phyloP scores from a whole-genome alignment of 306 rosid species.

The Clitoria ternatea region DNA sequence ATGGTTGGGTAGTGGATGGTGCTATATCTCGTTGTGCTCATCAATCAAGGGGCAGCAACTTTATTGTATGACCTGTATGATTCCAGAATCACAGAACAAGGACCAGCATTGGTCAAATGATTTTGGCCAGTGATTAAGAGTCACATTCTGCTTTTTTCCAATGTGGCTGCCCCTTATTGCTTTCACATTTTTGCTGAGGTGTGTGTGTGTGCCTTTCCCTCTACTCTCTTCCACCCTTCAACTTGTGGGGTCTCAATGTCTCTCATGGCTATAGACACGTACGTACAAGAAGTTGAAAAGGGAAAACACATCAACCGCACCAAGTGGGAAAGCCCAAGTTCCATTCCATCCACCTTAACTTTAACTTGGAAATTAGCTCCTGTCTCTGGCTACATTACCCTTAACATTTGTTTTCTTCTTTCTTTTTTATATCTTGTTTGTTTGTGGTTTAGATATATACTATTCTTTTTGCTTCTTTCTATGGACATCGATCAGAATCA shows the following conservation, averaged over 20 bases:
- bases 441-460: background rate
- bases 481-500: slow-evolving; percentile 11
- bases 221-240: slow-evolving; percentile 20
- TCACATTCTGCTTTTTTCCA: slow-evolving; percentile 18
- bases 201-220: slow-evolving; percentile 9
- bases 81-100: slow-evolving; percentile 12
- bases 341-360: slow-evolving; percentile 25
- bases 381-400: background rate
- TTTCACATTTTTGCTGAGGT: slow-evolving; percentile 24
- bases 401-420: slow-evolving; percentile 27
- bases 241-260: slow-evolving; percentile 36
- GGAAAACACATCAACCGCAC: slow-evolving; percentile 31
- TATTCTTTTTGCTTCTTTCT: slow-evolving; percentile 30
- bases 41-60: slow-evolving; percentile 11
- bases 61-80: slow-evolving; percentile 20
- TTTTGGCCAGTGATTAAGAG: slow-evolving; percentile 19
- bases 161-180: slow-evolving; percentile 6
- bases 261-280: slow-evolving; percentile 16
- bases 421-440: slow-evolving; percentile 27
- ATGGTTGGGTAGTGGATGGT: slow-evolving; percentile 9
- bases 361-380: slow-evolving; percentile 19
- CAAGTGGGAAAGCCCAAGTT: slow-evolving; percentile 21
- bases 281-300: slow-evolving; percentile 26
- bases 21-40: slow-evolving; percentile 10
- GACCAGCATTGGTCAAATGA: slow-evolving; percentile 17